These are phyloP conservation scores for Dothistroma septosporum DNA, from an alignment of 2,329 filamentous ascomycete species.

Conservation along the genomic window DNA sequence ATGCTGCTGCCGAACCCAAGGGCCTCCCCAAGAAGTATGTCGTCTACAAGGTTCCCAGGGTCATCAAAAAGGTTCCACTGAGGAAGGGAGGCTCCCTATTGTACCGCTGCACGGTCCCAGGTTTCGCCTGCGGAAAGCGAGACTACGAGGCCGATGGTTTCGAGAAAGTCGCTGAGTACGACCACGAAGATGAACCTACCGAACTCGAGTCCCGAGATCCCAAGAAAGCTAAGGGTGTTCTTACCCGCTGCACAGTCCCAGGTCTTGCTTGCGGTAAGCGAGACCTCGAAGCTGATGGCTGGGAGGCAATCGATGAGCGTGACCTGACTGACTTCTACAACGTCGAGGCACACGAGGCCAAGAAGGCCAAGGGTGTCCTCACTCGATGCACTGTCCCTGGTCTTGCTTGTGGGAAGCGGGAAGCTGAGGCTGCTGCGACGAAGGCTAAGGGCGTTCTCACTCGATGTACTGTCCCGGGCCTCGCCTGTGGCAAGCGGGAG, in stretches of 20 bases:
- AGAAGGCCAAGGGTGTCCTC: slow-evolving; percentile 7
- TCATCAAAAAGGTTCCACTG: too few relatives aligned
- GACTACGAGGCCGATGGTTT: background rate
- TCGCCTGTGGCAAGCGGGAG: slow-evolving; percentile 43
- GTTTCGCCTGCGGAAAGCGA: background rate
- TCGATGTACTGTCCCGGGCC: slow-evolving; percentile 40
- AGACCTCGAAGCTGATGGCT: background rate
- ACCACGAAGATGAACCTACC: too few relatives aligned
- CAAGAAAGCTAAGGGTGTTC: background rate
- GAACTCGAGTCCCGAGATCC: too few relatives aligned
- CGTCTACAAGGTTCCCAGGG: too few relatives aligned
- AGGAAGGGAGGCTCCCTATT: too few relatives aligned
- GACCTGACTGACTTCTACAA: background rate
- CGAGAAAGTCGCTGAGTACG: too few relatives aligned
- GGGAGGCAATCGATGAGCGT: background rate
- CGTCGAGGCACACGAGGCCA: background rate
- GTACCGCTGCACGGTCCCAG: background rate
- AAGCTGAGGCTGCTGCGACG: slow-evolving; percentile 30
- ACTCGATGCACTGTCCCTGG: slow-evolving; percentile 40
- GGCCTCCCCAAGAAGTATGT: too few relatives aligned
- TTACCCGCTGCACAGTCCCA: background rate
- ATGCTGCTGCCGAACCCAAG: too few relatives aligned
- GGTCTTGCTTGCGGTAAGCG: background rate
- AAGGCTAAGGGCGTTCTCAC: slow-evolving; percentile 13
- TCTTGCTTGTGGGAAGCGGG: slow-evolving; percentile 42